Evolutionary conservation across 2,329 filamentous ascomycete genomes (phyloP), one percentile per base, ranked within the genome.

Genomic region (Chaetomiaceae sp.): DNA sequence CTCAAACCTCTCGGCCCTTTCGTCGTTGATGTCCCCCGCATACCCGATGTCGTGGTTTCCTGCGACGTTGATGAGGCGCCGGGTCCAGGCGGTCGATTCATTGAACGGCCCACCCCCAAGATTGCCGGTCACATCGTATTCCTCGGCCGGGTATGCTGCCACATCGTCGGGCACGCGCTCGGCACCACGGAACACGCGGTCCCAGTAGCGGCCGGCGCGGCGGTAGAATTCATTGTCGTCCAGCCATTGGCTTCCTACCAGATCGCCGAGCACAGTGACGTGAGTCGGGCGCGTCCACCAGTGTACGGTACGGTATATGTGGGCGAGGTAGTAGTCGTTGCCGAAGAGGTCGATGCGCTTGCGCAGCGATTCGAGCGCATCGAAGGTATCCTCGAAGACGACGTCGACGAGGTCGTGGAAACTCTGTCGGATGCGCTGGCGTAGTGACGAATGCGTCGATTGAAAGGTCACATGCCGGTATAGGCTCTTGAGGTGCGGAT

Each of bases 21-120:
- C 77, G n/a, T 78, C 72, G 36, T 86, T 90, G 56, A 97, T 78
- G 68, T 99, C 94, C 3, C 94, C 94, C 0, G 91, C 90, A 67
- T 99, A 99, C 30, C 94, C 94, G 64, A 99, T 85, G 68, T 99
- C 94, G 67, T 99, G 94, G 65, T 99, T 99, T 1, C 94, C 94
- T 0, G 85, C 90, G 23, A 97, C 82, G 61, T 96, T 95, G 67
- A 99, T 90, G 58, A 96, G 77, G 51, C 87, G 81, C 36, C 75
- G 78, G n/a, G 76, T 71, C 94, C 94, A 97, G 2, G 70, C 69
- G 5, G 74, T 70, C 6, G 71, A 69, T 53, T 80, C 75, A 42
- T 73, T 72, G 44, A 75, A 67, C 7, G 73, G 65, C 5, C 67
- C 68, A 1, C 67, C 71, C 34, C 75, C 74, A 4, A 84, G 66